A percentile compares a stretch with the other conserved stretches of the same genome.
phyloP scores from a whole-genome alignment of 768 basidiomycete genomes.

The Kondoa malvinella region DNA sequence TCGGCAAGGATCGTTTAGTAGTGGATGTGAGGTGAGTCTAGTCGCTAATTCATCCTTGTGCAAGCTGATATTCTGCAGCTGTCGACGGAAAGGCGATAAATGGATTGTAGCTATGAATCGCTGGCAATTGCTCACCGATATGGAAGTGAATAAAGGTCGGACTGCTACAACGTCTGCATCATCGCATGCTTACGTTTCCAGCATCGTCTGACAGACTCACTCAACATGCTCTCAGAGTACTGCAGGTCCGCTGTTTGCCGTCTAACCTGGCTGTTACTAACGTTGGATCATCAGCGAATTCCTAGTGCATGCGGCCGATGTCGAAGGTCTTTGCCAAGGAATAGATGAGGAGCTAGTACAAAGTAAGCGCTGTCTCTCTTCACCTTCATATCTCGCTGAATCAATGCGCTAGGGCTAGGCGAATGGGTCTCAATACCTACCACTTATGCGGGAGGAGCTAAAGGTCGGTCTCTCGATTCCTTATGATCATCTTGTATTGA shows the following conservation, averaged over 20 bases:
- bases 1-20: constrained; percentile 74
- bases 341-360: constrained; percentile 76
- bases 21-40: constrained; percentile 71
- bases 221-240: constrained; percentile 56
- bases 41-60: not conserved
- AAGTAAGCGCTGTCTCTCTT: constrained; percentile 35
- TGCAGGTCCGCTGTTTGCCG: constrained; percentile 46
- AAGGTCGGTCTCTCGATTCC: constrained; percentile 39
- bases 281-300: constrained; percentile 49
- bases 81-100: constrained; percentile 51
- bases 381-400: not conserved
- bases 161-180: not conserved
- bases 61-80: constrained; percentile 39
- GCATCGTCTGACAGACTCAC: too few relatives aligned
- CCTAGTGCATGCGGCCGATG: constrained; percentile 92
- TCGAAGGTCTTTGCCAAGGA: constrained; percentile 90
- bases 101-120: constrained; percentile 99
- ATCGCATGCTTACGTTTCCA: too few relatives aligned
- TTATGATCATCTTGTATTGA: not conserved
- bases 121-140: constrained; percentile 92
- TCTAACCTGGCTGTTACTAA: constrained; percentile 10
- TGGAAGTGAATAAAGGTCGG: constrained; percentile 71
- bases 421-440: constrained; percentile 82
- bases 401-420: constrained; percentile 49
- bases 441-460: constrained; percentile 94